Percentiles rank a stretch among this genome's conserved stretches.
phyloP scores from a whole-genome alignment of 495 filamentous ascomycete genomes.

The Podospora pseudopauciseta region DNA sequence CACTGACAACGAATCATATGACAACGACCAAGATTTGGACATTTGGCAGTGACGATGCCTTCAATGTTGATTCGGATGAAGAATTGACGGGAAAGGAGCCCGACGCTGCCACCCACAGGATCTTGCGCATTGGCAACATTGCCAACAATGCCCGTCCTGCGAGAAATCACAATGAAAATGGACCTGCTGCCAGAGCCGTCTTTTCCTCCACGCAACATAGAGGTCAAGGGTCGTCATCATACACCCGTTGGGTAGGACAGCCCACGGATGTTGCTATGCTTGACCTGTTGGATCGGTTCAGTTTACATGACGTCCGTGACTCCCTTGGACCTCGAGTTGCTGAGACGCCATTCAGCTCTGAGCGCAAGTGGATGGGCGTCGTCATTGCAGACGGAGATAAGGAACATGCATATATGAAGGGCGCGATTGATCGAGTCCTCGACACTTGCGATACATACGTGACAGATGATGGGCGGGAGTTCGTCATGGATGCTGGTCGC shows the following conservation, averaged over 20 bases:
- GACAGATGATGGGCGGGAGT: slow-evolving; percentile 78
- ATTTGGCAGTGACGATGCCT: slow-evolving; percentile 65
- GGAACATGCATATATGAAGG: slow-evolving; percentile 89
- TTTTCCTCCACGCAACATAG: slow-evolving; percentile 69
- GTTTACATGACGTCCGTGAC: slow-evolving; percentile 85
- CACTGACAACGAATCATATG: slow-evolving; percentile 96
- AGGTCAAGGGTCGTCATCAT: slow-evolving; percentile 54
- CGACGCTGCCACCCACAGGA: slow-evolving; percentile 67
- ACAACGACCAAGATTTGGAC: slow-evolving; percentile 96
- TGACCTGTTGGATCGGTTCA: slow-evolving; percentile 84
- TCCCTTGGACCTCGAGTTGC: slow-evolving; percentile 70
- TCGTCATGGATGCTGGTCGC: slow-evolving; percentile 76
- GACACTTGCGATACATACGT: slow-evolving; percentile 87
- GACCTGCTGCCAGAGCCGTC: slow-evolving; percentile 67
- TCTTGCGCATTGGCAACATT: slow-evolving; percentile 88
- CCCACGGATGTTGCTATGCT: slow-evolving; percentile 95
- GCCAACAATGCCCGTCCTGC: slow-evolving; percentile 91
- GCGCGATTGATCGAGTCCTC: slow-evolving; percentile 84
- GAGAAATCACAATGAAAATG: slow-evolving; percentile 51
- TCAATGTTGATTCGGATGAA: slow-evolving; percentile 71
- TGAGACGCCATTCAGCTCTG: slow-evolving; percentile 93
- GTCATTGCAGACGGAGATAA: slow-evolving; percentile 58
- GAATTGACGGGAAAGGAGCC: slow-evolving; percentile 56
- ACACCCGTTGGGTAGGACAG: slow-evolving; percentile 93
- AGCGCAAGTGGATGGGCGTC: slow-evolving; percentile 98